Percentiles rank a stretch among this genome's conserved stretches.
These are phyloP conservation scores for Rhizophlyctis rosea DNA, from an alignment of 192 early-diverging fungal genomes.

Conservation along the genomic window DNA sequence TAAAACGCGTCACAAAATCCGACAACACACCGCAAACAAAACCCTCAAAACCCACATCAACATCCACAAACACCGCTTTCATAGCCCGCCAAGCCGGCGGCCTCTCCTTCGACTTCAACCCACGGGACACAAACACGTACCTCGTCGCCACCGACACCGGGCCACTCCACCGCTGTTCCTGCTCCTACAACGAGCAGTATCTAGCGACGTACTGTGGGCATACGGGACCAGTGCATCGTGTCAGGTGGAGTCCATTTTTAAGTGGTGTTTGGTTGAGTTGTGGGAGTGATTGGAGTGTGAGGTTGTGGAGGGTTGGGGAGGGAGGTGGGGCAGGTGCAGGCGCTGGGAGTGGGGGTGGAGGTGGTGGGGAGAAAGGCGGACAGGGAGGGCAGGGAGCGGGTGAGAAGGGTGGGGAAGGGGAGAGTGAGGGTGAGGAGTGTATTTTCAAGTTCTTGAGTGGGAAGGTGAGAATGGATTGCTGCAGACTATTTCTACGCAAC, in stretches of 20 bases:
- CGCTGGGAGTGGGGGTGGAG: too few species aligned
- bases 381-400: too few species aligned
- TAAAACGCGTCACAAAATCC: slow-evolving; percentile 56
- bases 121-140: slow-evolving; percentile 57
- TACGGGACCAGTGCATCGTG: slow-evolving; percentile 53
- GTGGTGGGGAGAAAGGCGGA: too few species aligned
- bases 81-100: slow-evolving; percentile 58
- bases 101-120: slow-evolving; percentile 60
- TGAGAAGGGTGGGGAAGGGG: too few species aligned
- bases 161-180: slow-evolving; percentile 55
- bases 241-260: slow-evolving; percentile 56
- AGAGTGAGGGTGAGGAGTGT: slow-evolving; percentile 45
- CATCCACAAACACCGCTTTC: slow-evolving; percentile 38
- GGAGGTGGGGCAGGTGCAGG: too few species aligned
- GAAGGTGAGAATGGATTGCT: slow-evolving; percentile 46
- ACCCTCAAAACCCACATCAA: slow-evolving; percentile 23
- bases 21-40: too few species aligned
- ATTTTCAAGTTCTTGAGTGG: slow-evolving; percentile 58
- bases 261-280: slow-evolving; percentile 46
- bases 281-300: slow-evolving; percentile 54
- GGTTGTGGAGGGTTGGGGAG: too few species aligned
- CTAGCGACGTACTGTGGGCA: slow-evolving; percentile 51
- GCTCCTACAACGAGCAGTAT: slow-evolving; percentile 64
- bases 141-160: slow-evolving; percentile 60
- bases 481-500: too few species aligned